Evolutionary conservation across 352 stramenopile species (phyloP), one percentile per base, ranked within the genome.

Genomic region (Phytophthora pisi): DNA sequence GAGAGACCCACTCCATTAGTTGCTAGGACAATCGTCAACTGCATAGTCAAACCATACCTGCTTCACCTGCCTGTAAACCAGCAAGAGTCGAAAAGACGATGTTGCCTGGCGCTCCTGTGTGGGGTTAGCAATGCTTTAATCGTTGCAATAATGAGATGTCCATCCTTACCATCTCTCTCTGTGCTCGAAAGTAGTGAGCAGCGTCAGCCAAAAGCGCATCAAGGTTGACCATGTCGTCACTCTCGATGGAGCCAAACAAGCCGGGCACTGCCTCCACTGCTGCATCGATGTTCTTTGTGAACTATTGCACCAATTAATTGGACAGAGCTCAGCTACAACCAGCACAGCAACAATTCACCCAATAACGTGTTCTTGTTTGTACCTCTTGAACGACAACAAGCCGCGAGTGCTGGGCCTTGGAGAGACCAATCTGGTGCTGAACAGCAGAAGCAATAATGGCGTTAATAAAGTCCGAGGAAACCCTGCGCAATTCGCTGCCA

Each of bases 361-460:
- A 23, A 53, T 4, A 42, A 42, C 5, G 15, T 42, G 34, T n/a
- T 42, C 28, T 34, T 49, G 18, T 20, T 51, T 13, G 36, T 67
- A 85, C 79, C 66, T 78, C 66, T 38, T 83, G 77, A 15, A 75
- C 60, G 18, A 88, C 28, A 36, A 61, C 51, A 75, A 77, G 50
- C 40, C 54, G 45, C 31, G 70, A 68, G 56, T 52, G 61, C 1
- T 67, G 56, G 8, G 59, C 63, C 34, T 31, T 72, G 13, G 75
- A 65, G 28, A 88, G 49, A 40, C 75, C 68, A 24, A 89, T 74
- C 53, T 77, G 63, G 40, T 89, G 80, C 78, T 86, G 51, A 70
- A 34, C 4, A 55, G 18, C 20, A 45, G 6, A 9, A 34, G 30
- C 11, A 11, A 34, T 34, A 42, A n/a, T 42, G 36, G 36, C 13